Evolutionary conservation across 2,329 filamentous ascomycete genomes (phyloP).

Genomic region (Pezicula neosporulosa): DNA sequence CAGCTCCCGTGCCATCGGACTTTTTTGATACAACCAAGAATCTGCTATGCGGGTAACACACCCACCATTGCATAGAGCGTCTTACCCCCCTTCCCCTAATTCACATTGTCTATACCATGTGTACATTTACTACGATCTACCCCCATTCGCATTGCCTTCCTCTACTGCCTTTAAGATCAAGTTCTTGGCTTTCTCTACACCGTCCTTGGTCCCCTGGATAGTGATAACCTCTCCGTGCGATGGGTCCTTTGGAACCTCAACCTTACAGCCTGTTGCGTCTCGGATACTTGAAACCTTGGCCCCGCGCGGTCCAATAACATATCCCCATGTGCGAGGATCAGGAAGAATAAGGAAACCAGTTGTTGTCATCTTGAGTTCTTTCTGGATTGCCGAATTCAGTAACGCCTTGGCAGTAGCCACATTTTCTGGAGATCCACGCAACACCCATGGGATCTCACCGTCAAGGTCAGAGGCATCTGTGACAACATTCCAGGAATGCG

Average conservation of each 20-base stretch:
- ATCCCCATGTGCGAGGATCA: constrained; percentile 84
- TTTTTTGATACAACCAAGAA: too few species aligned
- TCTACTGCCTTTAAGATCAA: constrained; percentile 82
- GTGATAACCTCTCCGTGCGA: constrained; percentile 78
- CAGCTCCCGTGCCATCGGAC: too few species aligned
- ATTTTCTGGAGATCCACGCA: constrained; percentile 74
- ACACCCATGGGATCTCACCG: constrained; percentile 83
- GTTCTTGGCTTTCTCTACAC: constrained; percentile 82
- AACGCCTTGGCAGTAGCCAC: constrained; percentile 76
- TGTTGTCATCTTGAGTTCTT: constrained; percentile 64
- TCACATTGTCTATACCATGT: too few species aligned
- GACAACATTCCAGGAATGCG: constrained; percentile 81
- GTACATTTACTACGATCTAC: background rate
- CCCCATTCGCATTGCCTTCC: constrained; percentile 41
- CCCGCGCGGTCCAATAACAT: constrained; percentile 84
- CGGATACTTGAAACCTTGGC: constrained; percentile 91
- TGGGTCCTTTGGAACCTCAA: constrained; percentile 87
- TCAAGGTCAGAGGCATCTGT: constrained; percentile 50
- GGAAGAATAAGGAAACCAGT: constrained; percentile 88
- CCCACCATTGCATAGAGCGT: too few species aligned
- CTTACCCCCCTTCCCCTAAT: too few species aligned
- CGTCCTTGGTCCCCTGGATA: constrained; percentile 74
- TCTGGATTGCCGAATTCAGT: constrained; percentile 69
- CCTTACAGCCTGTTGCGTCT: constrained; percentile 87
- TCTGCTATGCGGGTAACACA: too few species aligned